Percentiles rank a stretch among this genome's conserved stretches.
Conservation (phyloP, 2,329 filamentous ascomycete species). For the Diaporthe sp. region DNA sequence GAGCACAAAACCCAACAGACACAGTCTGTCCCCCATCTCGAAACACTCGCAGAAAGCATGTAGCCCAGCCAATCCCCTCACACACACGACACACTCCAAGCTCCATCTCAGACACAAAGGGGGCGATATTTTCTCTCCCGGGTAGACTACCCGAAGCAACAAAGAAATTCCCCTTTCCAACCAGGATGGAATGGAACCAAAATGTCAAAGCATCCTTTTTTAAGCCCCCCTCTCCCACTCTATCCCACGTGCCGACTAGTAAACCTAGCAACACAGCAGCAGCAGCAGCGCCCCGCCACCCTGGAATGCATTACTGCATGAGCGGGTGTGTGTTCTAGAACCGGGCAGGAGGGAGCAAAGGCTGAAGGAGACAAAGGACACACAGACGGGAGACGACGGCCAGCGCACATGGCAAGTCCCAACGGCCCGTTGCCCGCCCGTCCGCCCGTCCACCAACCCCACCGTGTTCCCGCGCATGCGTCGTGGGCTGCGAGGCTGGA, state of each 20-base stretch:
- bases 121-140: background rate
- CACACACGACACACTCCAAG: background rate
- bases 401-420: constrained; percentile 1
- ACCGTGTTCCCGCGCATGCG: background rate
- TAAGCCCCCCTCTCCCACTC: too few species aligned
- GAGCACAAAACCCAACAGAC: background rate
- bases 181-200: background rate
- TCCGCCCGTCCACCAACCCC: too few species aligned
- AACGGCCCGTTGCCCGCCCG: background rate
- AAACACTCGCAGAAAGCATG: constrained; percentile 24
- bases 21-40: background rate
- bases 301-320: background rate
- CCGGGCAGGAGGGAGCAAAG: background rate
- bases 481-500: background rate
- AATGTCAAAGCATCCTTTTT: background rate
- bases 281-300: background rate
- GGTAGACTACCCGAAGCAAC: background rate
- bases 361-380: background rate
- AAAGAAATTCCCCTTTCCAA: background rate
- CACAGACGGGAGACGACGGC: background rate
- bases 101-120: constrained; percentile 19
- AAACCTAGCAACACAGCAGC: background rate
- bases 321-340: background rate
- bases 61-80: background rate
- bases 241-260: background rate